A percentile compares a stretch with the other conserved stretches of the same genome.
These are phyloP conservation scores for Yarrowia sp. DNA, from an alignment of 805 yeast genomes.

Conservation along the genomic window DNA sequence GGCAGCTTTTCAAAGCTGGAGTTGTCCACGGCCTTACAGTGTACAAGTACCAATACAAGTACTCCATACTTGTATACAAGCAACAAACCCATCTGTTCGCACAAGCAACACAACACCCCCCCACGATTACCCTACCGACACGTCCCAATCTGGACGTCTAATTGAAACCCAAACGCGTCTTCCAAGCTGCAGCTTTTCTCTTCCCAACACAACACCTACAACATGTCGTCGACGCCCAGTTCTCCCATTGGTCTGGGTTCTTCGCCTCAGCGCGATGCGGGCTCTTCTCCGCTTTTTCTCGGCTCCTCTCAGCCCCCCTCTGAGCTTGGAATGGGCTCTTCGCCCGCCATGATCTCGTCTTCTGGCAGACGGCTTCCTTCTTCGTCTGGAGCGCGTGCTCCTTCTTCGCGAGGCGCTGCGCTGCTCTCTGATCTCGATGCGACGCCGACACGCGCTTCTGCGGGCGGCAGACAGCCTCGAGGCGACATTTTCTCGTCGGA, in stretches of 20 bases:
- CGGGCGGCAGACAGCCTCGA: conserved; percentile 45
- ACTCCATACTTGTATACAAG: neutral
- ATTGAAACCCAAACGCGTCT: conserved; percentile 17
- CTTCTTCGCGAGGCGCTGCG: neutral
- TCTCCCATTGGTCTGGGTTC: conserved; percentile 4
- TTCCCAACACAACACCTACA: too few relatives aligned
- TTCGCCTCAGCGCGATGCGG: neutral
- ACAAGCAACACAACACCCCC: too few relatives aligned
- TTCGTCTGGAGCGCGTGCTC: neutral
- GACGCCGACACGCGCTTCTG: neutral
- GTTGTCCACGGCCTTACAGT: too few relatives aligned
- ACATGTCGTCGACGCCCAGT: conserved; percentile 4
- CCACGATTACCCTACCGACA: conserved; percentile 12
- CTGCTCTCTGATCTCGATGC: conserved; percentile 4
- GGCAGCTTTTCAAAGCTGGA: too few relatives aligned
- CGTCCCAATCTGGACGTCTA: conserved; percentile 19
- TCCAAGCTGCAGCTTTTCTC: too few relatives aligned
- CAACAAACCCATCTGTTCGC: too few relatives aligned
- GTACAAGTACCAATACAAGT: neutral
- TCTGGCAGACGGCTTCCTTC: neutral
- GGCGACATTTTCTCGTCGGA: conserved; percentile 78
- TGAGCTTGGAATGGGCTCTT: neutral
- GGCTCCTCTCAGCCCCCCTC: neutral
- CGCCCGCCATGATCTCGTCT: neutral
- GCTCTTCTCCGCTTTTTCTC: neutral